Percentiles rank a stretch among this genome's conserved stretches.
phyloP scores from a whole-genome alignment of 78 protist species.

The Speleostelium caveatum region DNA sequence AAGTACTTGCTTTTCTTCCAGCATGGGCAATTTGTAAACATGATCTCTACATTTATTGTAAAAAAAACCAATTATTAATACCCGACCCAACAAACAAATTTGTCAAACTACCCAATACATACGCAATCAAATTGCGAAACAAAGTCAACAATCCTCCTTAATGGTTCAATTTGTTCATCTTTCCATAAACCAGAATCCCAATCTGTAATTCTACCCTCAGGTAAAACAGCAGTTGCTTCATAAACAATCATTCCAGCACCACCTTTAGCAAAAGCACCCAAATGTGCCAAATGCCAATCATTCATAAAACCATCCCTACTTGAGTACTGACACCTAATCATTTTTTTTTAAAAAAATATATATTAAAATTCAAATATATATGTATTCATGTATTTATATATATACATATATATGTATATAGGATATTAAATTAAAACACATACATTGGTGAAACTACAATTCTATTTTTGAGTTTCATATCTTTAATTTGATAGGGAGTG shows the following conservation, averaged over 20 bases:
- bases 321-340: neutral
- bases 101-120: neutral
- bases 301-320: constrained; percentile 54
- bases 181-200: constrained; percentile 63
- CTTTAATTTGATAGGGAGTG: neutral
- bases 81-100: neutral
- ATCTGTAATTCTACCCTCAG: constrained; percentile 54
- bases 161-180: constrained; percentile 60
- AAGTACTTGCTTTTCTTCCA: constrained; percentile 57
- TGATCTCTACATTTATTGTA: neutral
- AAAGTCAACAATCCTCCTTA: constrained; percentile 40
- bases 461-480: constrained; percentile 25
- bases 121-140: constrained; percentile 9
- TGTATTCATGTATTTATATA: neutral
- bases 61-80: neutral
- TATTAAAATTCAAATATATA: neutral
- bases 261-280: constrained; percentile 37
- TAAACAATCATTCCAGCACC: constrained; percentile 33
- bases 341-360: neutral
- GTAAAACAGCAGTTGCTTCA: constrained; percentile 41
- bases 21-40: constrained; percentile 58
- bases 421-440: no score
- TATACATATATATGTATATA: neutral
- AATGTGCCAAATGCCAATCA: constrained; percentile 62
- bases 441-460: constrained; percentile 56